Conservation (phyloP, 345 rosid genomes). For the Brassica incana region DNA sequence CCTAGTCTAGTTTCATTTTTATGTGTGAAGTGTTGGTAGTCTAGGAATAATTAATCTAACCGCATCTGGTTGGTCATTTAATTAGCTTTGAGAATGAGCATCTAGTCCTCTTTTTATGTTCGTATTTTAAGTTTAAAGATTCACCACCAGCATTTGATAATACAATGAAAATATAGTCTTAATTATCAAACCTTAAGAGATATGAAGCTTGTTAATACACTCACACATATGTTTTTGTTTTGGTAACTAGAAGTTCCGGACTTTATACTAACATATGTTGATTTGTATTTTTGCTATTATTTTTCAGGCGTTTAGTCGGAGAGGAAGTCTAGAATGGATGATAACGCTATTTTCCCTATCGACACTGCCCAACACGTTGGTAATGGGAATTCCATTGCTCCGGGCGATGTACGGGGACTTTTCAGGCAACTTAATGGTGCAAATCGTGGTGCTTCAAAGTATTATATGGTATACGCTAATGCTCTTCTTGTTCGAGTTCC, state of each 20-base stretch:
- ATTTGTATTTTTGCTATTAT: neutral
- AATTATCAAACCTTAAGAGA: too few relatives aligned
- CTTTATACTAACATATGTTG: neutral
- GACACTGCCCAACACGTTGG: slow-evolving; percentile 80
- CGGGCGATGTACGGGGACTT: slow-evolving; percentile 85
- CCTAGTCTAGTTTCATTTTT: neutral
- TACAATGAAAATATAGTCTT: too few relatives aligned
- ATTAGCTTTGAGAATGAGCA: too few relatives aligned
- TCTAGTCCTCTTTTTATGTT: too few relatives aligned
- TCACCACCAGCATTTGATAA: too few relatives aligned
- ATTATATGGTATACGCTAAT: slow-evolving; percentile 83
- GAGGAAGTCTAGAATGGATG: slow-evolving; percentile 73
- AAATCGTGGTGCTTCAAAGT: slow-evolving; percentile 78
- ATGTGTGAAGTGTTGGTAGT: neutral
- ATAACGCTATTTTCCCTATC: slow-evolving; percentile 79
- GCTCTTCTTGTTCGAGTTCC: slow-evolving; percentile 77
- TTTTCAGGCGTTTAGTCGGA: slow-evolving; percentile 45
- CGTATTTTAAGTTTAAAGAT: too few relatives aligned
- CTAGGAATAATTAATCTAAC: too few relatives aligned
- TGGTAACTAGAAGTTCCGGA: neutral
- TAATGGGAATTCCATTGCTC: slow-evolving; percentile 83
- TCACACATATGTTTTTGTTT: too few relatives aligned
- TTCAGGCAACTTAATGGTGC: slow-evolving; percentile 75
- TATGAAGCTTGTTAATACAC: too few relatives aligned
- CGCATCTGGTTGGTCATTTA: too few relatives aligned